Evolutionary conservation across 495 filamentous ascomycete species (phyloP).

Genomic region (Penicillium alfredii): DNA sequence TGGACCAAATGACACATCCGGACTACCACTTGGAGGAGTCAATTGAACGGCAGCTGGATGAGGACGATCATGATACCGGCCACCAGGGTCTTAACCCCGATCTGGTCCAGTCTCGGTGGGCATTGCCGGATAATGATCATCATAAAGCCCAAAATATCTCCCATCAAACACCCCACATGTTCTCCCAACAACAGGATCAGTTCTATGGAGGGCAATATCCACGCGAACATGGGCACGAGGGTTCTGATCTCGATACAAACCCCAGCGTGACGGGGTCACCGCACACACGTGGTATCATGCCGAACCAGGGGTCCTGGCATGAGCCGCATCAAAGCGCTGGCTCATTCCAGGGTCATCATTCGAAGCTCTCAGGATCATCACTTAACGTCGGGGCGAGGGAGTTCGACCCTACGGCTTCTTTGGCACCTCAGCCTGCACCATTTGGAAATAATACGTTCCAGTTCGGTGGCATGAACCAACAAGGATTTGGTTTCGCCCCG

Average conservation of each 20-base stretch:
- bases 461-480: constrained; percentile 30
- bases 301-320: constrained; percentile 37
- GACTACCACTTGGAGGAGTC: constrained; percentile 76
- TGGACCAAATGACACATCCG: constrained; percentile 61
- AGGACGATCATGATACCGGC: constrained; percentile 46
- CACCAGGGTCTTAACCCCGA: constrained; percentile 30
- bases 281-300: constrained; percentile 27
- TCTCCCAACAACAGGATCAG: constrained; percentile 31
- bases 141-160: constrained; percentile 13
- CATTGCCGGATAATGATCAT: constrained; percentile 26
- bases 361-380: constrained; percentile 65
- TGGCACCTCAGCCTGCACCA: constrained; percentile 51
- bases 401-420: constrained; percentile 67
- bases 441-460: constrained; percentile 54
- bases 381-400: constrained; percentile 84
- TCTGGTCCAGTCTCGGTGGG: constrained; percentile 37
- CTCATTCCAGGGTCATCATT: constrained; percentile 47
- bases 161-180: constrained; percentile 12
- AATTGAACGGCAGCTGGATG: constrained; percentile 63
- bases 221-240: constrained; percentile 44
- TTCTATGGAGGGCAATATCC: constrained; percentile 32
- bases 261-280: constrained; percentile 67
- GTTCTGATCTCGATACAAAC: constrained; percentile 70
- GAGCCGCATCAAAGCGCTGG: constrained; percentile 32
- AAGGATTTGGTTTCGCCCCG: constrained; percentile 23